These are phyloP conservation scores for Lachancea lanzarotensis DNA, from an alignment of 805 yeast species.

Conservation along the genomic window DNA sequence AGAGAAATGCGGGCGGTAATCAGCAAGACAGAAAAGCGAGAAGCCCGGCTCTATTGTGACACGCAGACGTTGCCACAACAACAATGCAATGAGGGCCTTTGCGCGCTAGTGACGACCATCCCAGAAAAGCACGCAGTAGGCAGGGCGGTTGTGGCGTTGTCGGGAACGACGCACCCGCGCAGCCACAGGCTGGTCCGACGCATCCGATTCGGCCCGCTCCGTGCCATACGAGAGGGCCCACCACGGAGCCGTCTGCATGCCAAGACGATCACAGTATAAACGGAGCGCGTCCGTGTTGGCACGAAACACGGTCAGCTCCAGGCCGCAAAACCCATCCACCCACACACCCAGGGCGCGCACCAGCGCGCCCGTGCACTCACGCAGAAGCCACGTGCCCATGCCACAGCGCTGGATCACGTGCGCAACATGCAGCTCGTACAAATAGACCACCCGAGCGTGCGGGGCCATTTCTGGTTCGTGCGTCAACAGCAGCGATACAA, in stretches of 20 bases:
- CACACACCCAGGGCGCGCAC: constrained; percentile 1
- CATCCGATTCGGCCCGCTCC: background rate
- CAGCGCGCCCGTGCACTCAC: constrained; percentile 1
- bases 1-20: too few species aligned
- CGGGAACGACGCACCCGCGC: too few species aligned
- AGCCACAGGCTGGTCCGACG: too few species aligned
- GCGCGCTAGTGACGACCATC: too few species aligned
- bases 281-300: constrained; percentile 21
- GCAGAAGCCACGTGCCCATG: constrained; percentile 18
- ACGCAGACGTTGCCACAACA: too few species aligned
- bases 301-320: constrained; percentile 28
- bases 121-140: too few species aligned
- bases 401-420: constrained; percentile 14
- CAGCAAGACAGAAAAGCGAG: too few species aligned
- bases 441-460: constrained; percentile 19
- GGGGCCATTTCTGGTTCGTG: constrained; percentile 19
- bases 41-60: too few species aligned
- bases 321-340: constrained; percentile 10
- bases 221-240: constrained; percentile 14
- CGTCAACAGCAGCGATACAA: constrained; percentile 25
- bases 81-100: too few species aligned
- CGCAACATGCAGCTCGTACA: constrained; percentile 29
- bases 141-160: too few species aligned
- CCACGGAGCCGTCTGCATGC: constrained; percentile 18
- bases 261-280: constrained; percentile 17